Evolutionary conservation across 2,329 filamentous ascomycete genomes (phyloP).

Genomic region (Atkinsonella hypoxylon): DNA sequence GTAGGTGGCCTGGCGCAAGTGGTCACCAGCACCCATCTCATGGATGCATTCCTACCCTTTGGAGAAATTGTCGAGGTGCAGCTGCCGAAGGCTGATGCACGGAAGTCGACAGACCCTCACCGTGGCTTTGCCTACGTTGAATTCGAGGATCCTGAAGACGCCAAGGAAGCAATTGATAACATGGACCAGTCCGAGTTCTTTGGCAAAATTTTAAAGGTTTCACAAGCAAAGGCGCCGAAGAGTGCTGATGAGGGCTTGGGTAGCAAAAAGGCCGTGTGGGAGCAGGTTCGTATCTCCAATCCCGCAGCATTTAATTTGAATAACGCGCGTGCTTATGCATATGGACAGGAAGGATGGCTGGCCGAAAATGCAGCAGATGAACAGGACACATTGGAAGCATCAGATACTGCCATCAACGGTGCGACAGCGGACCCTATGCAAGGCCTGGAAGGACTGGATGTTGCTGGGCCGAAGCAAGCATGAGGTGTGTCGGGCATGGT

Average conservation of each 20-base stretch:
- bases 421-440: conserved; percentile 81
- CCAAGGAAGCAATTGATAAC: conserved; percentile 92
- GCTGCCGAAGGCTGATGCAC: conserved; percentile 75
- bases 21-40: conserved; percentile 63
- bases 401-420: conserved; percentile 25
- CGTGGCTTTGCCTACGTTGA: conserved; percentile 95
- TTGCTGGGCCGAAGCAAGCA: conserved; percentile 77
- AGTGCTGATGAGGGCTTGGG: conserved; percentile 77
- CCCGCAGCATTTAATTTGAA: neutral
- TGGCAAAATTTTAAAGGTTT: conserved; percentile 83
- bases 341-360: conserved; percentile 77
- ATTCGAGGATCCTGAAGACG: conserved; percentile 76
- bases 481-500: conserved; percentile 26
- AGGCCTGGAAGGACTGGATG: conserved; percentile 82
- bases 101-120: conserved; percentile 67
- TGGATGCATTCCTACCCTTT: conserved; percentile 91
- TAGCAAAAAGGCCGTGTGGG: conserved; percentile 91
- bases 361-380: conserved; percentile 80
- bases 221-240: conserved; percentile 83
- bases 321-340: neutral
- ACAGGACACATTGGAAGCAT: conserved; percentile 33
- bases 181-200: conserved; percentile 97
- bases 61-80: conserved; percentile 89
- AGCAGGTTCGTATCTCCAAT: conserved; percentile 57
- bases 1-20: conserved; percentile 77